These are phyloP conservation scores for Ceratobasidium sp. DNA, from an alignment of 1,284 basidiomycete species.

Conservation along the genomic window DNA sequence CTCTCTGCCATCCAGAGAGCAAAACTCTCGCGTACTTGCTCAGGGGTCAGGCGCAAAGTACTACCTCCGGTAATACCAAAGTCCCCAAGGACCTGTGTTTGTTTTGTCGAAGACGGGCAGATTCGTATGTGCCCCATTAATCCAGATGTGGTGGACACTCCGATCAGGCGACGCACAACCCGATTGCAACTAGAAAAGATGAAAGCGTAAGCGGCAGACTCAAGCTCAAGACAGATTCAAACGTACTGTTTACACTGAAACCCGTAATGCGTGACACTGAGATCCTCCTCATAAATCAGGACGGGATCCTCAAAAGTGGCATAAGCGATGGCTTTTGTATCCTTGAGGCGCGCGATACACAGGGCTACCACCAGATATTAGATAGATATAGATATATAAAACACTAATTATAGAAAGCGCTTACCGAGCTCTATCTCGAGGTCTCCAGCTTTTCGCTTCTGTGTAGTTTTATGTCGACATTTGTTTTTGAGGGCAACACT, in stretches of 20 bases:
- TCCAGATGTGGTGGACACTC: neutral
- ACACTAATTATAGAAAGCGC: too few relatives aligned
- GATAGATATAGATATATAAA: too few relatives aligned
- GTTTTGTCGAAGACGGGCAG: neutral
- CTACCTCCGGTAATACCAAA: slow-evolving; percentile 6
- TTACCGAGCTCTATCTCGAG: too few relatives aligned
- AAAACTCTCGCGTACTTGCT: neutral
- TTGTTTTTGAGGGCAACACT: too few relatives aligned
- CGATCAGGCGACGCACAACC: neutral
- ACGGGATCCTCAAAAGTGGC: neutral
- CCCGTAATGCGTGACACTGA: neutral
- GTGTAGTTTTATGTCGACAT: too few relatives aligned
- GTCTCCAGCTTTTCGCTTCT: too few relatives aligned
- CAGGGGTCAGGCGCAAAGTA: neutral
- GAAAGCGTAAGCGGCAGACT: neutral
- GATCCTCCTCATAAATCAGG: neutral
- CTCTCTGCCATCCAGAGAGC: neutral
- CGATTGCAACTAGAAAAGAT: neutral
- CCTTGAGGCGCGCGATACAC: neutral
- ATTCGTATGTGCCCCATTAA: neutral
- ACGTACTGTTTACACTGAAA: slow-evolving; percentile 15
- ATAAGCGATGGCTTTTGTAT: neutral
- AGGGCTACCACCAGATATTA: neutral
- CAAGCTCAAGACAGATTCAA: too few relatives aligned
- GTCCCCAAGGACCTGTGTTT: neutral